phyloP scores from a whole-genome alignment of 768 basidiomycete genomes.

The Psilocybe cubensis region DNA sequence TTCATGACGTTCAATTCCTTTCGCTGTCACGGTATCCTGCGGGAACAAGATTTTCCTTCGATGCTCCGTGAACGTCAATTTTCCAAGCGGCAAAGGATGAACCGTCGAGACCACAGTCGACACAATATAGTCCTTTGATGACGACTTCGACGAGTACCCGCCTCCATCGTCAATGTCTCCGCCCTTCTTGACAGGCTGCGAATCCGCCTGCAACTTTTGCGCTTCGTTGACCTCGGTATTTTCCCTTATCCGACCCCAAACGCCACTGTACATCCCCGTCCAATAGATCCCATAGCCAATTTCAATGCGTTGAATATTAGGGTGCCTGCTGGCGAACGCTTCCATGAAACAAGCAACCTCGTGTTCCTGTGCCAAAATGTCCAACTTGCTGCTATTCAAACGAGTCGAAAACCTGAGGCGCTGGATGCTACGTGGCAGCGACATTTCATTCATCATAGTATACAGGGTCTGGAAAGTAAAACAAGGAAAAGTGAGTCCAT shows the following conservation, averaged over 20 bases:
- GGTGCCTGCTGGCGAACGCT: conserved; percentile 21
- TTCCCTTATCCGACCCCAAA: conserved; percentile 26
- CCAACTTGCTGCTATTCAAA: conserved; percentile 24
- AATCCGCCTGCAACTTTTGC: not conserved
- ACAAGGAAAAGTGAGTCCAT: not conserved
- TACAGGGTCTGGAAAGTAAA: conserved; percentile 19
- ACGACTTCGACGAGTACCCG: conserved; percentile 21
- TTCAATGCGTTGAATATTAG: conserved; percentile 24
- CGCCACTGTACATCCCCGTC: conserved; percentile 32
- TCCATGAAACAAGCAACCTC: conserved; percentile 27
- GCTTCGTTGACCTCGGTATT: conserved; percentile 7
- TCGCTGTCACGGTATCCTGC: conserved; percentile 9
- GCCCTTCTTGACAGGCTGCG: conserved; percentile 1
- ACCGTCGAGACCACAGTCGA: conserved; percentile 26
- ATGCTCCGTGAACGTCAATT: conserved; percentile 31
- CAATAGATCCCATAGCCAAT: conserved; percentile 34
- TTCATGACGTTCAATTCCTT: not conserved
- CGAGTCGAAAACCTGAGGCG: conserved; percentile 26
- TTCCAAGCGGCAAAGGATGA: conserved; percentile 27
- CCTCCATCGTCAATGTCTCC: not conserved
- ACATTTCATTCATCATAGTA: conserved; percentile 19
- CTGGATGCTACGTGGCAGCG: conserved; percentile 21
- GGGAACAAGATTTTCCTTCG: conserved; percentile 30
- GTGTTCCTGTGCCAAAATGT: conserved; percentile 23
- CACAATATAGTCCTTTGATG: conserved; percentile 23